Conservation (phyloP, 306 rosid species). For the Prosopis cineraria region DNA sequence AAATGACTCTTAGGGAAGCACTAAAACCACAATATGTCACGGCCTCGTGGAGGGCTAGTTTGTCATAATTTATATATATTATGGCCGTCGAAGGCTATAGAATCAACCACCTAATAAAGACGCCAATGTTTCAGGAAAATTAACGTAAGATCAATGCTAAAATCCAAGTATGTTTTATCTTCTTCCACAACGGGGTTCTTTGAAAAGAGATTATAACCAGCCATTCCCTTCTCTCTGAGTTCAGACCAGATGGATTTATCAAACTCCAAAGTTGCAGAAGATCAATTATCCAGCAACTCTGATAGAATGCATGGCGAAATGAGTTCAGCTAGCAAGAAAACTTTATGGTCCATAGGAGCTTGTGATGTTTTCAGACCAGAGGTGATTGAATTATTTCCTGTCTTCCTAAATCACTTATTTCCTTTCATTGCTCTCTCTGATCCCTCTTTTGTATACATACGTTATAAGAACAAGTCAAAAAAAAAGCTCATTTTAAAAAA, state of each 20-base stretch:
- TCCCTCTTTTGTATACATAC: no score
- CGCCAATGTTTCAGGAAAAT: not conserved
- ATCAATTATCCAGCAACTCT: constrained; percentile 14
- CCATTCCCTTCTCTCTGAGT: not conserved
- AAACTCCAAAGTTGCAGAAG: constrained; percentile 19
- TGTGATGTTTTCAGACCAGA: constrained; percentile 37
- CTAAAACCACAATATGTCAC: not conserved
- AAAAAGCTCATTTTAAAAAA: no score
- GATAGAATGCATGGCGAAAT: constrained; percentile 6
- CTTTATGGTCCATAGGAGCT: constrained; percentile 25
- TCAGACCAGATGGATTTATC: constrained; percentile 35
- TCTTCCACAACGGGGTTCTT: not conserved
- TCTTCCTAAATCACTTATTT: no score
- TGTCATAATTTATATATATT: not conserved
- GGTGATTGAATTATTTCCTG: constrained; percentile 35
- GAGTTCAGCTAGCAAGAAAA: not conserved
- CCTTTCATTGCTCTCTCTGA: no score
- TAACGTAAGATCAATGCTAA: not conserved
- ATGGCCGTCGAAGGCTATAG: not conserved
- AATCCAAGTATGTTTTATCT: not conserved
- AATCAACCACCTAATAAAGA: not conserved
- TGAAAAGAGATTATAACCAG: not conserved
- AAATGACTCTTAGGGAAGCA: not conserved
- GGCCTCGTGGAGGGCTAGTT: not conserved
- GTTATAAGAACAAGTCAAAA: no score